phyloP scores from a whole-genome alignment of 1,139 yeast genomes.

The Yamadazyma diospyri region DNA sequence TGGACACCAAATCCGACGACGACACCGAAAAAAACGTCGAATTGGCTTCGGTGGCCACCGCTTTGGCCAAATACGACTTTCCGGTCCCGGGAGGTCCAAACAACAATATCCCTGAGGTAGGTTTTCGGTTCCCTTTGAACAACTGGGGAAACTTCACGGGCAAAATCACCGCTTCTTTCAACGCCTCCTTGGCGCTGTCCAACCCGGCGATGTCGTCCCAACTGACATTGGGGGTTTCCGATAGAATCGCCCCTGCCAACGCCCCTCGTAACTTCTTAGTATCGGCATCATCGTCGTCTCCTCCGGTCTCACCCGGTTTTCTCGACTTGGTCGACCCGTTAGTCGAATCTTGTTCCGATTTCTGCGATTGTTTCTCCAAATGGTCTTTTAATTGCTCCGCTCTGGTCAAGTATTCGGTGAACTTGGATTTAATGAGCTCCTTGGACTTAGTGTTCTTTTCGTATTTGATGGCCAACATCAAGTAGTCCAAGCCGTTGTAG shows the following conservation, averaged over 20 bases:
- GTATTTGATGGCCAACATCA: conserved; percentile 93
- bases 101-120: conserved; percentile 84
- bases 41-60: conserved; percentile 97
- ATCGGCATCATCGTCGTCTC: conserved; percentile 70
- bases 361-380: conserved; percentile 59
- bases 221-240: conserved; percentile 88
- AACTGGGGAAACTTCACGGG: conserved; percentile 88
- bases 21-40: conserved; percentile 94
- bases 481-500: conserved; percentile 89
- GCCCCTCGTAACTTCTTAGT: conserved; percentile 89
- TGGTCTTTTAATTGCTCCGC: conserved; percentile 95
- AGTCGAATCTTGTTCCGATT: conserved; percentile 47
- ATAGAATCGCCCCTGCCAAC: conserved; percentile 83
- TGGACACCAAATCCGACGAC: conserved; percentile 89
- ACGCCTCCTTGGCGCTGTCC: conserved; percentile 91
- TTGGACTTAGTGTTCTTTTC: conserved; percentile 90
- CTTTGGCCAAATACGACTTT: conserved; percentile 93
- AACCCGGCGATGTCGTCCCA: conserved; percentile 98
- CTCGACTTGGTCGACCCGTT: conserved; percentile 61
- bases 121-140: conserved; percentile 91
- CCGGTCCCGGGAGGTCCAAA: conserved; percentile 99
- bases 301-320: conserved; percentile 40
- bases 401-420: conserved; percentile 85
- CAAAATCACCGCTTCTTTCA: conserved; percentile 94
- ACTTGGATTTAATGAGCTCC: conserved; percentile 82